Percentiles rank a stretch among this genome's conserved stretches.
phyloP scores from a whole-genome alignment of 2,329 filamentous ascomycete genomes.

The Colletotrichum tropicale region DNA sequence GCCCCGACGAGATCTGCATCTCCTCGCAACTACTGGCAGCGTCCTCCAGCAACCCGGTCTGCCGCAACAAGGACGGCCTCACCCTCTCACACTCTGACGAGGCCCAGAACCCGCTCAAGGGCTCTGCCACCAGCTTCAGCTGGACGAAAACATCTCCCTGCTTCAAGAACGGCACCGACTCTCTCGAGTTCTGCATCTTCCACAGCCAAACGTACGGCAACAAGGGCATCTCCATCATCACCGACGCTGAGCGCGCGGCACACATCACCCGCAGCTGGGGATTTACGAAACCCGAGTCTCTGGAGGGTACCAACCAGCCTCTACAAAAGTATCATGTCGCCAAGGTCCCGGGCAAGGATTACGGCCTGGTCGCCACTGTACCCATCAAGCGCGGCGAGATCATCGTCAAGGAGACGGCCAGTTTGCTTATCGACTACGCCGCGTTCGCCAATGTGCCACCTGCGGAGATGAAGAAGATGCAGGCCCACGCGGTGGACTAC shows the following conservation, averaged over 20 bases:
- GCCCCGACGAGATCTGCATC: conserved; percentile 18
- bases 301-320: conserved; percentile 26
- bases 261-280: conserved; percentile 29
- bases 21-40: conserved; percentile 19
- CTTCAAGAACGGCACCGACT: conserved; percentile 17
- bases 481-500: conserved; percentile 32
- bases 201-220: conserved; percentile 36
- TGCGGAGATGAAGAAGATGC: conserved; percentile 30
- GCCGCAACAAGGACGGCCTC: conserved; percentile 23
- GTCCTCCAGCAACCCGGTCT: conserved; percentile 10
- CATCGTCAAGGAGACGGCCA: conserved; percentile 42
- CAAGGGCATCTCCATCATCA: conserved; percentile 43
- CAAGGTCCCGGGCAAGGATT: conserved; percentile 49
- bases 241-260: conserved; percentile 34
- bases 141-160: conserved; percentile 12
- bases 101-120: not conserved
- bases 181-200: conserved; percentile 36
- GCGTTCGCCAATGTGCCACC: conserved; percentile 33
- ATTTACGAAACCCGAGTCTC: conserved; percentile 28
- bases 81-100: conserved; percentile 7
- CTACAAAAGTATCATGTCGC: conserved; percentile 34
- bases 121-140: not conserved
- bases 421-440: conserved; percentile 43
- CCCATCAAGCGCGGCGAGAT: conserved; percentile 38
- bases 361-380: conserved; percentile 38